Evolutionary conservation across 2,329 filamentous ascomycete genomes (phyloP).

Genomic region (Metarhizium humberi): DNA sequence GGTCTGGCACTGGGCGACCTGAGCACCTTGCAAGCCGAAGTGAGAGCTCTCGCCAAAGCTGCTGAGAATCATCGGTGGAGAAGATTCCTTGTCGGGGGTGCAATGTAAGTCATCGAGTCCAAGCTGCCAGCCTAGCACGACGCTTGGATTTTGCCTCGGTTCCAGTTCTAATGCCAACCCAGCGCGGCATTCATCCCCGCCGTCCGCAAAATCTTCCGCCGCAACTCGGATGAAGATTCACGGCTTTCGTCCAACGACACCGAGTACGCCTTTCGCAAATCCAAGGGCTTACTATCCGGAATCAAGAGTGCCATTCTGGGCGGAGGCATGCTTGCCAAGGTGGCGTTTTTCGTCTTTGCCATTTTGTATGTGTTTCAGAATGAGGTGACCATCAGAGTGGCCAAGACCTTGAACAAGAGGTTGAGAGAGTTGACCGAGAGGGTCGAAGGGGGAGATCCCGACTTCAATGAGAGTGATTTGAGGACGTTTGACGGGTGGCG

Average conservation of each 20-base stretch:
- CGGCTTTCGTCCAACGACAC: conserved; percentile 37
- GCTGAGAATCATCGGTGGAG: conserved; percentile 43
- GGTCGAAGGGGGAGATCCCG: conserved; percentile 37
- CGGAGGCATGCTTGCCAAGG: conserved; percentile 34
- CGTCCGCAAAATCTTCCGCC: conserved; percentile 42
- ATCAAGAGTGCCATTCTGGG: conserved; percentile 37
- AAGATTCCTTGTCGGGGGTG: conserved; percentile 40
- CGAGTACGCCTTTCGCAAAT: conserved; percentile 46
- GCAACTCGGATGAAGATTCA: conserved; percentile 27
- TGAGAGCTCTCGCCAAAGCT: conserved; percentile 31
- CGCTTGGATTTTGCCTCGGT: too few relatives aligned
- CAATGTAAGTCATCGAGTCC: conserved; percentile 32
- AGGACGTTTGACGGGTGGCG: conserved; percentile 44
- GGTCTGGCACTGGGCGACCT: conserved; percentile 35
- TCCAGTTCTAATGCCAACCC: conserved; percentile 3
- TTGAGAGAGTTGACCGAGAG: conserved; percentile 37
- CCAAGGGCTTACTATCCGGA: conserved; percentile 38
- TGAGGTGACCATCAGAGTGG: conserved; percentile 47
- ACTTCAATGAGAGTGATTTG: conserved; percentile 38
- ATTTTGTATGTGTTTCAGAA: conserved; percentile 50
- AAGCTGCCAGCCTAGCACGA: too few relatives aligned
- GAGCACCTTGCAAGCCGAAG: conserved; percentile 31
- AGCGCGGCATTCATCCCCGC: conserved; percentile 43
- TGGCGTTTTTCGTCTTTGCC: conserved; percentile 46
- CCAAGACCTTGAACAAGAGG: conserved; percentile 39